Percentiles rank a stretch among this genome's conserved stretches.
Conservation (phyloP, 805 yeast genomes). For the Schwanniomyces vanrijiae region DNA sequence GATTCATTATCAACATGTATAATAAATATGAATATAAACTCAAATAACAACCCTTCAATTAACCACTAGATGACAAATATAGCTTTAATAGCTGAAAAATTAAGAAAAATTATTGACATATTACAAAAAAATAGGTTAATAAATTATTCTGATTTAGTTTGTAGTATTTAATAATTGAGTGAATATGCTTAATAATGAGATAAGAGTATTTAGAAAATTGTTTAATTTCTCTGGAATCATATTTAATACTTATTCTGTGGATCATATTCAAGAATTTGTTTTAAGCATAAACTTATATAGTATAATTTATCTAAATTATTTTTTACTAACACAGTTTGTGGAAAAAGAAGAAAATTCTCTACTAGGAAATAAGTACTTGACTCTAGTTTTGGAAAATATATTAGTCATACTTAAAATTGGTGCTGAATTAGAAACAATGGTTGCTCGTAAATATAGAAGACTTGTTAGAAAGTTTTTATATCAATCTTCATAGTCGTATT, state of each 20-base stretch:
- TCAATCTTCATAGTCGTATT: conserved; percentile 1
- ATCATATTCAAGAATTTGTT: conserved; percentile 7
- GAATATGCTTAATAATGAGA: conserved; percentile 1
- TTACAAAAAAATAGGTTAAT: background rate
- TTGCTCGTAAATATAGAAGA: conserved; percentile 6
- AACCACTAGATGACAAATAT: background rate
- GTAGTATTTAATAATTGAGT: conserved; percentile 2
- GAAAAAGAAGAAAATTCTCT: background rate
- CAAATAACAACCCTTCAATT: conserved; percentile 1
- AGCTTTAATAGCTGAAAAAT: background rate
- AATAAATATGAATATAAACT: background rate
- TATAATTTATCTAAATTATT: conserved; percentile 1
- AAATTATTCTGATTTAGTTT: conserved; percentile 1
- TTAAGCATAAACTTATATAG: conserved; percentile 3
- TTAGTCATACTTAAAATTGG: conserved; percentile 4
- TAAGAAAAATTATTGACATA: conserved; percentile 1
- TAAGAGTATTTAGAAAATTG: conserved; percentile 4
- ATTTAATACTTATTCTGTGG: background rate
- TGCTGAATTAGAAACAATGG: conserved; percentile 5
- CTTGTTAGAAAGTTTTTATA: background rate
- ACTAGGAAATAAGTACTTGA: background rate
- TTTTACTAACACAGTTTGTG: conserved; percentile 1
- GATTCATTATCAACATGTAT: background rate
- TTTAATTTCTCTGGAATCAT: background rate
- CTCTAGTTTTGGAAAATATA: conserved; percentile 4